Percentiles rank a stretch among this genome's conserved stretches.
These are phyloP conservation scores for Aureobasidium sp. DNA, from an alignment of 2,329 filamentous ascomycete genomes.

Conservation along the genomic window DNA sequence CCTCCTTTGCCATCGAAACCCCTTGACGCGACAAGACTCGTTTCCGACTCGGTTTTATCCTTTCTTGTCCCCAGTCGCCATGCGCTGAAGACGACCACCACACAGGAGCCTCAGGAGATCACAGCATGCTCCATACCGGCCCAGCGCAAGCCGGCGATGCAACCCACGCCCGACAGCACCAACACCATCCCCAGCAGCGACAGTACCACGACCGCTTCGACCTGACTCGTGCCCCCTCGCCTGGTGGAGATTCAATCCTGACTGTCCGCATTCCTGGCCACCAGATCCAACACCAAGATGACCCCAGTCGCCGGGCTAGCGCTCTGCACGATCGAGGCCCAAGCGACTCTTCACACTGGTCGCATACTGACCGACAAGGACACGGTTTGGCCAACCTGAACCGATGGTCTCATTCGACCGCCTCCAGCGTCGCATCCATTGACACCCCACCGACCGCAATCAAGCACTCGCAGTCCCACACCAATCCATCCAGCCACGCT, in stretches of 20 bases:
- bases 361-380: neutral
- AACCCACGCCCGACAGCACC: neutral
- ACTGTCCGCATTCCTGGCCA: slow-evolving; percentile 4
- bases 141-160: neutral
- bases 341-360: neutral
- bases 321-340: neutral
- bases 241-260: neutral
- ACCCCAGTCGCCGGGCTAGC: neutral
- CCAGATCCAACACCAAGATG: neutral
- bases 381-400: slow-evolving; percentile 44
- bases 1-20: neutral
- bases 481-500: neutral
- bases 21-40: neutral
- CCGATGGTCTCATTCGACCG: slow-evolving; percentile 51
- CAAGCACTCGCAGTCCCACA: neutral
- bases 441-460: neutral
- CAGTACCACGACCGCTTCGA: neutral
- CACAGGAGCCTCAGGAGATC: neutral
- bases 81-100: neutral
- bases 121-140: slow-evolving; percentile 4
- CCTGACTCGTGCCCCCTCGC: neutral
- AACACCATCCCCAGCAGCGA: neutral
- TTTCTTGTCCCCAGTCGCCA: neutral
- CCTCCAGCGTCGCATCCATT: slow-evolving; percentile 38
- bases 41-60: neutral